Evolutionary conservation across 768 basidiomycete species (phyloP), one percentile per base, ranked within the genome.

Genomic region (Boletus reticuloceps): DNA sequence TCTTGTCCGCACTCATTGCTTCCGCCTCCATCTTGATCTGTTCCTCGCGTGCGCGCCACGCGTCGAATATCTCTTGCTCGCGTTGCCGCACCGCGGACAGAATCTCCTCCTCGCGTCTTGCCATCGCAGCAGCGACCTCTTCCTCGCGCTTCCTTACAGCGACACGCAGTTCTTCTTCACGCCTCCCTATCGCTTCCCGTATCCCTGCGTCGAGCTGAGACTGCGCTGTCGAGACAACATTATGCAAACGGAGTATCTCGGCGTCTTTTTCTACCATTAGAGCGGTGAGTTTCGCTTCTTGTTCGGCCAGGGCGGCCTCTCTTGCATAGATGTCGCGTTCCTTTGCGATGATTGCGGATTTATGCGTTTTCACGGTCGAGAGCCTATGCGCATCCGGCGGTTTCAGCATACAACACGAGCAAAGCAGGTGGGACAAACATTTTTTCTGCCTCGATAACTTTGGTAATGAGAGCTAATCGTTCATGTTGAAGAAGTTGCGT

Each of bases 401-500:
- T 9, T 31, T 56, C 12, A 48, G 44, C 16, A 39, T 16, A 11
- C 14, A n/a, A 53, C 14, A 29, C 36, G 31, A 41, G 27, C 25
- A 37, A 37, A 44, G 16, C 25, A 4, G 47, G 22, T 31, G 39
- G 37, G 11, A 59, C 82, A 29, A 55, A 89, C 91, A 91, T 84
- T 61, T 89, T 91, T 61, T 91, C 86, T 0, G 89, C 83, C 63
- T 92, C 90, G 10, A 82, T 70, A 17, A 91, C 83, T 63, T 88
- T 89, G 64, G 79, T 79, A 0, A 85, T 84, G 14, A 89, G 77
- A 37, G 86, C 81, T 5, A 93, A 64, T 0, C 89, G 82, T 63
- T 94, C 91, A 57, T 91, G 86, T 62, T 89, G 88, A 16, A 93
- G 80, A 10, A 93, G 79, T 65, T 91, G 89, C 9, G 83, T 79